Conservation (phyloP, 2,329 filamentous ascomycete species). For the Beauveria australis region DNA sequence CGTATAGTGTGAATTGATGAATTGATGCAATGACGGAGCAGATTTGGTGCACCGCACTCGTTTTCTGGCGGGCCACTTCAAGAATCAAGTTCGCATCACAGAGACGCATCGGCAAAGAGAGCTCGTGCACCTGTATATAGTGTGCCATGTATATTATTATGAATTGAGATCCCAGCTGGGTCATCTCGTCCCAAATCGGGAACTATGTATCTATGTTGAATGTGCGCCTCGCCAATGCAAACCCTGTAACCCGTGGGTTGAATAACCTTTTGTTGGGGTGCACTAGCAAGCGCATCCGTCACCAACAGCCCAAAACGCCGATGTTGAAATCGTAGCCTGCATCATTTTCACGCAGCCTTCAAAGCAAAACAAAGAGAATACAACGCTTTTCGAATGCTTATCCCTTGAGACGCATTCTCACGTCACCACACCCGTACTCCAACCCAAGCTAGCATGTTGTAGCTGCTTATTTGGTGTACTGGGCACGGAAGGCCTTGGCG, state of each 20-base stretch:
- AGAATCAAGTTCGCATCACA: no score
- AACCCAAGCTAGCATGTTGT: constrained; percentile 4
- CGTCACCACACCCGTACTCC: background rate
- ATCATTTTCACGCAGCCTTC: constrained; percentile 25
- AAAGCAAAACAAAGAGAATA: constrained; percentile 16
- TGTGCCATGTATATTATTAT: constrained; percentile 6
- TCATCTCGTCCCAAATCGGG: constrained; percentile 12
- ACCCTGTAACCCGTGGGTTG: constrained; percentile 11
- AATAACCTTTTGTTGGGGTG: constrained; percentile 23
- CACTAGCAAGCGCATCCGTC: constrained; percentile 26
- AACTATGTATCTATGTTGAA: constrained; percentile 13
- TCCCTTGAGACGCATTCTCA: constrained; percentile 13
- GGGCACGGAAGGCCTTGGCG: constrained; percentile 90
- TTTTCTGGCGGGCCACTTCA: no score
- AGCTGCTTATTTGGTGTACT: constrained; percentile 60
- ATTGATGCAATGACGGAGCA: no score
- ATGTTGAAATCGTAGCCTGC: constrained; percentile 50
- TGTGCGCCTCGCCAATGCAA: constrained; percentile 12
- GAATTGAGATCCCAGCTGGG: constrained; percentile 4
- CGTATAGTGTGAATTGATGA: no score
- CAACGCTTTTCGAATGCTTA: constrained; percentile 14
- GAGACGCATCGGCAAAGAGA: no score
- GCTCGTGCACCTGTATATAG: no score
- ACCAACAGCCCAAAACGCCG: constrained; percentile 39
- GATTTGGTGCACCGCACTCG: no score